phyloP scores from a whole-genome alignment of 345 rosid genomes.

The Gossypium bickii region DNA sequence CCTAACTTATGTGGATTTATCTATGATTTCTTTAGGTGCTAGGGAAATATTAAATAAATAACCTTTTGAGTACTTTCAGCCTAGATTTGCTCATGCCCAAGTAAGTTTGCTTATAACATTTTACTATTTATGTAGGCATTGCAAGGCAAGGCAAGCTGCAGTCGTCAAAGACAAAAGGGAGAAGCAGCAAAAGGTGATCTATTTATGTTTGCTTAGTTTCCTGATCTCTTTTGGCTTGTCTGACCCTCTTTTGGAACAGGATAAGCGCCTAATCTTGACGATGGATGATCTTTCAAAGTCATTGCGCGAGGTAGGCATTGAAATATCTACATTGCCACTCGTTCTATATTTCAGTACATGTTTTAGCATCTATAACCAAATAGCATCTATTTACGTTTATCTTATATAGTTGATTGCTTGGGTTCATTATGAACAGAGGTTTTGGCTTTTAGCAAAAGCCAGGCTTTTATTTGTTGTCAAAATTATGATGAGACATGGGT shows the following conservation, averaged over 20 bases:
- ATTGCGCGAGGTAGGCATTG: slow-evolving; percentile 57
- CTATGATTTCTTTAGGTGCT: neutral
- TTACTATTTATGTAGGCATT: slow-evolving; percentile 31
- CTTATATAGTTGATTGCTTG: neutral
- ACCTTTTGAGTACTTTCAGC: neutral
- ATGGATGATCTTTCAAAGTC: slow-evolving; percentile 97
- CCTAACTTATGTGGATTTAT: neutral
- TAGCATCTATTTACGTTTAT: neutral
- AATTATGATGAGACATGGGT: neutral
- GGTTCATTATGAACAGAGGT: neutral
- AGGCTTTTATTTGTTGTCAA: neutral
- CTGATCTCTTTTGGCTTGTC: neutral
- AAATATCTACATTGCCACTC: neutral
- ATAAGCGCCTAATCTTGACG: slow-evolving; percentile 76
- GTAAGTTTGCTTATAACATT: neutral
- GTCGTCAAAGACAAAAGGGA: slow-evolving; percentile 84
- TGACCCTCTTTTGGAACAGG: slow-evolving; percentile 42
- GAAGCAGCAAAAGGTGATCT: slow-evolving; percentile 81
- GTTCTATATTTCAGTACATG: neutral
- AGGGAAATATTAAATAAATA: neutral
- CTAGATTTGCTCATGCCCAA: neutral
- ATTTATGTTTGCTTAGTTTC: neutral
- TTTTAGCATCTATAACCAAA: neutral
- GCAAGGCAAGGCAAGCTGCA: slow-evolving; percentile 84
- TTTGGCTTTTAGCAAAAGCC: neutral